Evolutionary conservation across 169 alveolate species (phyloP).

Genomic region (Gregarina niphandrodes): DNA sequence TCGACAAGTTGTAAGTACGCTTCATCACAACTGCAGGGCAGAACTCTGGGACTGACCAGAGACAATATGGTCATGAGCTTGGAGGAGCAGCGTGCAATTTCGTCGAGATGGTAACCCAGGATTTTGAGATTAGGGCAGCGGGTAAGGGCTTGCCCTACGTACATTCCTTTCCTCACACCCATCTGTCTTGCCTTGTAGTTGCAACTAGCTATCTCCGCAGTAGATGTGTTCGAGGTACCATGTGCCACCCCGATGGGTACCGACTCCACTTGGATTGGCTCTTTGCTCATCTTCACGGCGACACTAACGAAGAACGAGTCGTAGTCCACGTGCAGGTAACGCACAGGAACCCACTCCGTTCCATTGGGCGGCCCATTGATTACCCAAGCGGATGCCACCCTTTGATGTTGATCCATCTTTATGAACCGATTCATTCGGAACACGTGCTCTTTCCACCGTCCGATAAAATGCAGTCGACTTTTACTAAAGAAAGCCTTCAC

Average conservation of each 20-base stretch:
- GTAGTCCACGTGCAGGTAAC: constrained; percentile 8
- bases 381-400: not conserved
- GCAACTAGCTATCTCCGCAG: constrained; percentile 13
- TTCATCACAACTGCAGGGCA: constrained; percentile 12
- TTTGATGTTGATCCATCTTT: not conserved
- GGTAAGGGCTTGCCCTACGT: constrained; percentile 7
- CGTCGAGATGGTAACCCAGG: constrained; percentile 13
- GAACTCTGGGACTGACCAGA: constrained; percentile 2
- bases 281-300: constrained; percentile 8
- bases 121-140: constrained; percentile 8
- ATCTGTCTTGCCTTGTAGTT: constrained; percentile 7
- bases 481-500: constrained; percentile 6
- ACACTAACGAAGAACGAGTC: constrained; percentile 18
- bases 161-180: constrained; percentile 14
- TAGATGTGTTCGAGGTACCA: not conserved
- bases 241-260: constrained; percentile 13
- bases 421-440: not conserved
- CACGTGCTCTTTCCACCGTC: constrained; percentile 5
- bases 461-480: constrained; percentile 12
- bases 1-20: too few relatives aligned
- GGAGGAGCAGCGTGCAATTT: constrained; percentile 2
- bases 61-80: constrained; percentile 4
- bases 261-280: constrained; percentile 3
- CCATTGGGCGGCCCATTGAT: not conserved
- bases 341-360: not conserved